A percentile compares a stretch with the other conserved stretches of the same genome.
Evolutionary conservation across 2,329 filamentous ascomycete species (phyloP).

Genomic region (Cercospora beticola): DNA sequence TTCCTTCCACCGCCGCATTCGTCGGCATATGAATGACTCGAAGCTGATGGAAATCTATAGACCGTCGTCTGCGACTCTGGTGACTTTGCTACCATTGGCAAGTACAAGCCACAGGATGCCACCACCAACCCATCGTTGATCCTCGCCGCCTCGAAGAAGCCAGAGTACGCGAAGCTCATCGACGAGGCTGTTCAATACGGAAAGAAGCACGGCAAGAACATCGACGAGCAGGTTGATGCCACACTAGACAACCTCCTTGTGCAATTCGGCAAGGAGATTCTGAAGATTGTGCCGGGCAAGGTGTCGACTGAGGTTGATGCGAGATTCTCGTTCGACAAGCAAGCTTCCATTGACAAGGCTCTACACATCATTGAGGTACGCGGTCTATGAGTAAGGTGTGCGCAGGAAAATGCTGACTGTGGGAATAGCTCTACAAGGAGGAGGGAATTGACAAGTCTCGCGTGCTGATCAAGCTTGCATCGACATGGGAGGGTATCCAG

Average conservation of each 20-base stretch:
- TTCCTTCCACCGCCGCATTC: not conserved
- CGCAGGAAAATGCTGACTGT: slow-evolving; percentile 29
- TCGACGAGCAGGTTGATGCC: slow-evolving; percentile 82
- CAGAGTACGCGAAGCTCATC: slow-evolving; percentile 33
- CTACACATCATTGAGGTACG: slow-evolving; percentile 90
- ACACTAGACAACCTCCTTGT: slow-evolving; percentile 93
- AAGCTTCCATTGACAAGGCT: slow-evolving; percentile 91
- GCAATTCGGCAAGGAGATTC: slow-evolving; percentile 96
- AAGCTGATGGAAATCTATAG: slow-evolving; percentile 47
- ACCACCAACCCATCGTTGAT: slow-evolving; percentile 99
- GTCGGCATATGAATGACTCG: slow-evolving; percentile 25
- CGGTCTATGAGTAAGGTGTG: not conserved
- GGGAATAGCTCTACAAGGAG: slow-evolving; percentile 81
- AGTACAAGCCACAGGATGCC: slow-evolving; percentile 99
- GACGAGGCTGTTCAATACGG: slow-evolving; percentile 65
- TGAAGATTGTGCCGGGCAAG: slow-evolving; percentile 95
- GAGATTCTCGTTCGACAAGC: slow-evolving; percentile 89
- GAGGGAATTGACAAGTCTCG: slow-evolving; percentile 90
- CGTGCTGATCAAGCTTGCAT: slow-evolving; percentile 97
- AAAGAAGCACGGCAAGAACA: slow-evolving; percentile 66
- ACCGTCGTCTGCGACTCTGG: slow-evolving; percentile 97
- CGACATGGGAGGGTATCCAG: slow-evolving; percentile 99
- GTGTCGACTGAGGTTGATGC: slow-evolving; percentile 99
- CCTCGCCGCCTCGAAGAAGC: slow-evolving; percentile 84
- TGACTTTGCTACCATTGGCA: slow-evolving; percentile 81